phyloP scores from a whole-genome alignment of 2,329 filamentous ascomycete genomes.

The Plenodomus tracheiphilus region DNA sequence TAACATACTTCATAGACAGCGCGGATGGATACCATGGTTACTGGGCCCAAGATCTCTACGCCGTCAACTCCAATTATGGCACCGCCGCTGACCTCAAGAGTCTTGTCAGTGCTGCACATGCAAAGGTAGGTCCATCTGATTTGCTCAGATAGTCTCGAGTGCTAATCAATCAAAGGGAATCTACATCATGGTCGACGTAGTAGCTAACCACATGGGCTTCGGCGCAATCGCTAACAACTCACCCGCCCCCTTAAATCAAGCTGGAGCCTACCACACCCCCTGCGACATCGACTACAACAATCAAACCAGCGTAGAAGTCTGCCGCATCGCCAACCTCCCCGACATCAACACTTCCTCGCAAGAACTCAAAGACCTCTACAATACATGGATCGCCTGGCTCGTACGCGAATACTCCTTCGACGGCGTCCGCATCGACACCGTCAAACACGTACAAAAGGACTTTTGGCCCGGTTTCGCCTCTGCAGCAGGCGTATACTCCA shows the following conservation, averaged over 20 bases:
- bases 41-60: slow-evolving; percentile 54
- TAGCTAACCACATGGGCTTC: slow-evolving; percentile 52
- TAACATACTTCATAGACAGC: slow-evolving; percentile 28
- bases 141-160: neutral
- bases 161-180: slow-evolving; percentile 30
- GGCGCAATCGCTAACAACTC: slow-evolving; percentile 31
- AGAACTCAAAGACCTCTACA: slow-evolving; percentile 25
- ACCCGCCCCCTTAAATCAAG: slow-evolving; percentile 32
- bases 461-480: slow-evolving; percentile 61
- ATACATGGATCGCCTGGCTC: slow-evolving; percentile 38
- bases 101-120: slow-evolving; percentile 51
- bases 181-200: slow-evolving; percentile 58
- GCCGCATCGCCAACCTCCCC: slow-evolving; percentile 35
- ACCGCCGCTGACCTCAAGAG: slow-evolving; percentile 52
- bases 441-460: slow-evolving; percentile 62
- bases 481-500: slow-evolving; percentile 61
- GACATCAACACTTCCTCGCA: slow-evolving; percentile 33
- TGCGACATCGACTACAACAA: slow-evolving; percentile 38
- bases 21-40: slow-evolving; percentile 57
- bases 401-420: slow-evolving; percentile 47
- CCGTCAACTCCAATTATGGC: slow-evolving; percentile 55
- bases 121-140: slow-evolving; percentile 43
- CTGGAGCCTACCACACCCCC: slow-evolving; percentile 28
- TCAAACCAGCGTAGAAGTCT: slow-evolving; percentile 36
- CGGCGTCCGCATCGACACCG: slow-evolving; percentile 64